Evolutionary conservation across 306 rosid genomes (phyloP), one percentile per base, ranked within the genome.

Genomic region (Dicorynia guianensis): DNA sequence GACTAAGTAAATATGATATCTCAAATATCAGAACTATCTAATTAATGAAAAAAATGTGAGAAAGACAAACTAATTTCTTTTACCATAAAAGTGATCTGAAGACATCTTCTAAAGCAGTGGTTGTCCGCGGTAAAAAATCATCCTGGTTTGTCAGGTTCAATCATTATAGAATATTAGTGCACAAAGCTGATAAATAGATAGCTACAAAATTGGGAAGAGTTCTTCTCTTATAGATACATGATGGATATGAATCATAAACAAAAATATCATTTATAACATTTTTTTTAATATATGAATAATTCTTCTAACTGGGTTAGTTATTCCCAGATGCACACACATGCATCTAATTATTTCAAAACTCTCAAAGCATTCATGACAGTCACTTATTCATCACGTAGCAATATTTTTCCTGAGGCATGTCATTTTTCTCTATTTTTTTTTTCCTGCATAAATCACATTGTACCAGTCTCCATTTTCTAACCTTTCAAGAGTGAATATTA

Each of bases 41-140:
- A 25, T 25, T 25, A 58, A 54, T 30, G 8, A 9, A 8, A 18
- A 38, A 81, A 78, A 14, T 34, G 82, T 3, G 48, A 75, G 30
- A 36, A 57, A 59, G 72, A 68, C 50, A 69, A 66, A 74, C 76
- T 61, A 83, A 55, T 36, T 65, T 48, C n/a, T 20, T 67, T 82
- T 95, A 95, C 99, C 97, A 95, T 79, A 92, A 75, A 82, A 92
- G 85, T 52, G 89, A 89, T 76, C 87, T 95, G 92, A 76, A 95
- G 70, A 90, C 80, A 44, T 66, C 83, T 72, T 90, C 89, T 67
- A 89, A 67, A 59, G 97, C 89, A 11, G 96, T 85, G 7, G 93
- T 84, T 71, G 96, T 89, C 76, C 99, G 89, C 6, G 99, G 97
- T 83, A 92, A 85, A 88, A 95, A 92, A 84, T 95, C 99, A 33